A percentile compares a stretch with the other conserved stretches of the same genome.
Conservation (phyloP, 257 asterid species). For the Ilex aquifolium region DNA sequence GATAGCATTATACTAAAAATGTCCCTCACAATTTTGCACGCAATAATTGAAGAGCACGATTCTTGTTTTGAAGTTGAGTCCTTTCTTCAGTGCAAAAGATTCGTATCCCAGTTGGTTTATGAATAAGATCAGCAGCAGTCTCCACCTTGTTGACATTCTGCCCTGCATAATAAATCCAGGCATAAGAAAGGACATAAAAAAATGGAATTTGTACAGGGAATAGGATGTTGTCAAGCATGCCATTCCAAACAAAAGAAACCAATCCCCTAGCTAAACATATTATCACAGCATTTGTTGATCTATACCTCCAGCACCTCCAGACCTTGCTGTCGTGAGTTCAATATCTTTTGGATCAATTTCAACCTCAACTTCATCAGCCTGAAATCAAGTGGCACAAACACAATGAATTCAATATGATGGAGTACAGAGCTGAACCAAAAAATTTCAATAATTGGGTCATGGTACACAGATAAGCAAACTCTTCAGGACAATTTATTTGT, state of each 20-base stretch:
- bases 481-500: no score
- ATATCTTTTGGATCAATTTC: slow-evolving; percentile 96
- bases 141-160: slow-evolving; percentile 99
- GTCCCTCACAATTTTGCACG: slow-evolving; percentile 84
- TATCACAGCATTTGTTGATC: slow-evolving; percentile 2
- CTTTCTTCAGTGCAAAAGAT: slow-evolving; percentile 98
- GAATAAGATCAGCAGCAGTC: slow-evolving; percentile 94
- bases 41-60: slow-evolving; percentile 79
- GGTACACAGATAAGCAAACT: no score
- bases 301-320: slow-evolving; percentile 99
- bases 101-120: slow-evolving; percentile 97
- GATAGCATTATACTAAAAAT: not conserved
- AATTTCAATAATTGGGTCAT: not conserved
- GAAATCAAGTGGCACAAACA: slow-evolving; percentile 20
- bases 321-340: slow-evolving; percentile 93
- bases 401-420: slow-evolving; percentile 10
- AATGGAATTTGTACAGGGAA: not conserved
- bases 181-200: slow-evolving; percentile 6
- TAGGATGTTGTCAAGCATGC: no score
- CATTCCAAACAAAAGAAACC: no score
- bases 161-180: slow-evolving; percentile 51
- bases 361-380: slow-evolving; percentile 99
- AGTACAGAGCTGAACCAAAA: not conserved
- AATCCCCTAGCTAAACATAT: not conserved
- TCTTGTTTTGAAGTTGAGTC: slow-evolving; percentile 79